Base-by-base conservation (phyloP, 2,329 filamentous ascomycete species). In the Venturia aucupariae region DNA sequence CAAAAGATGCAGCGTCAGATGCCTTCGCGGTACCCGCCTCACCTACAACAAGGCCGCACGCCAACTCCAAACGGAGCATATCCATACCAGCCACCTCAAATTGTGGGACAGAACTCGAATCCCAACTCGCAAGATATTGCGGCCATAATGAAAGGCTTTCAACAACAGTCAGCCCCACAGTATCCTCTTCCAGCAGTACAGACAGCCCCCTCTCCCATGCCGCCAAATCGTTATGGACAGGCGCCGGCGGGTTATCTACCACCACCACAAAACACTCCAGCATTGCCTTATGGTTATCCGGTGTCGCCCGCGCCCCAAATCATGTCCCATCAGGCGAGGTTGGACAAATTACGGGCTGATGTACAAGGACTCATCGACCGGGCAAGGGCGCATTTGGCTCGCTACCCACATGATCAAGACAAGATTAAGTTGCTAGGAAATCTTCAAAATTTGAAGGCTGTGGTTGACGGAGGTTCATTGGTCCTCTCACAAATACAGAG, bases 381-480 rank as follows among this genome's bases (percentile, higher is more conserved):
- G 69, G 87, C 88, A 68, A 88, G 88, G 77, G 81, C 82, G 69
- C 88, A 92, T 72, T 89, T 90, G 78, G 86, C 88, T 68, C 84
- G 84, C 68, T 90, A 87, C 74, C 88, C 89, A 66, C 84, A 87
- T 80, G 90, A 96, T 80, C 77, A 82, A 76, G 84, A 86, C 76
- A 82, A 90, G 73, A 88, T 90, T 74, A 87, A 85, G 72, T 90
- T 89, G 77, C 80, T 96, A 72, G 90, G 90, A 78, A 91, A 92
- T 67, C 84, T 97, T 70, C 80, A 92, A 76, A 90, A 94, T 75
- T 83, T 97, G 68, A 90, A 96, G 78, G 86, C 82, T 69, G 84
- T 93, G 69, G 80, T 97, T 72, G 86, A 90, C 75, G 87, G 82
- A 70, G 89, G 91, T 75, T 86, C 87, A 72, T 81, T 96, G 74